Conservation (phyloP, 139 green algal species). For the Nannochloris sp. region DNA sequence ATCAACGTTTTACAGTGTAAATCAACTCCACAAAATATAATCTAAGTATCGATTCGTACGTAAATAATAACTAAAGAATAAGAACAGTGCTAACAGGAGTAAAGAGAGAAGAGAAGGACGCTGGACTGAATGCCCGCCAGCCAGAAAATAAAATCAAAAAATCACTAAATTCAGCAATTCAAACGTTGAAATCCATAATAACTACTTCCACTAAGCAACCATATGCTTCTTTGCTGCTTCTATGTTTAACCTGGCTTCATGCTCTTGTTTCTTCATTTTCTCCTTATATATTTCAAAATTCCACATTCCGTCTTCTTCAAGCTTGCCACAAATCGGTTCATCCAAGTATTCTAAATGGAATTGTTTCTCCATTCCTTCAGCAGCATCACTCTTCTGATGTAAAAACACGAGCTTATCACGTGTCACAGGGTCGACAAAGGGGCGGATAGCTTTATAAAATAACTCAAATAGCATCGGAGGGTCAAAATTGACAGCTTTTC, state of each 20-base stretch:
- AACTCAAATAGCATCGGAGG: conserved; percentile 65
- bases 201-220: background rate
- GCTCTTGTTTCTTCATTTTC: conserved; percentile 16
- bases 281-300: conserved; percentile 9
- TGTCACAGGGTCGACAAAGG: conserved; percentile 63
- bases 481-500: conserved; percentile 61
- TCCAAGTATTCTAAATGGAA: conserved; percentile 21
- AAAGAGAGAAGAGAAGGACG: background rate
- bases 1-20: too few species aligned
- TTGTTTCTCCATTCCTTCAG: conserved; percentile 16
- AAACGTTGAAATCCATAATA: background rate
- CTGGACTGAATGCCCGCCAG: background rate
- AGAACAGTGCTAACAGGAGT: too few species aligned
- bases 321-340: conserved; percentile 13
- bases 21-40: too few species aligned
- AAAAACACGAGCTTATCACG: conserved; percentile 68
- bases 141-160: background rate
- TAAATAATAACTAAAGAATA: too few species aligned
- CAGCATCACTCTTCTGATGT: conserved; percentile 5
- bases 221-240: background rate
- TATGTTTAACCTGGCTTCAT: background rate
- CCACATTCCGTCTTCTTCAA: conserved; percentile 10
- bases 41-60: too few species aligned
- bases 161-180: background rate
- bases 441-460: conserved; percentile 64